Evolutionary conservation across 805 yeast species (phyloP).

Genomic region (Yamadazyma takamatsuzukensis): DNA sequence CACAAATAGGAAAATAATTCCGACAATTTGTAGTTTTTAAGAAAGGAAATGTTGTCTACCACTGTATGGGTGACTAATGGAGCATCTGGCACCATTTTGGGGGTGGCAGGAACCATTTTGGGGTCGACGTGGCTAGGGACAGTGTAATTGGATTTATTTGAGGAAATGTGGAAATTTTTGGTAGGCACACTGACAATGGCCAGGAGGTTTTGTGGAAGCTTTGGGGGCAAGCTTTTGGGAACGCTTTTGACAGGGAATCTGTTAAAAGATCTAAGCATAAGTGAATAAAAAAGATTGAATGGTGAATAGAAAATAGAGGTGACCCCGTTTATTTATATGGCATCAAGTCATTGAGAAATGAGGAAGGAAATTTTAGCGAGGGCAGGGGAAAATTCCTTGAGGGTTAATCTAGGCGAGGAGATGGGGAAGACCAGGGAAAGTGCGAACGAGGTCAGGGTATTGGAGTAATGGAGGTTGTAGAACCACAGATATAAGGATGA

Average conservation of each 20-base stretch:
- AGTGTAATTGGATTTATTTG: too few relatives aligned
- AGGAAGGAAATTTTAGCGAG: neutral
- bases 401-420: slow-evolving; percentile 6
- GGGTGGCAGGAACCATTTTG: neutral
- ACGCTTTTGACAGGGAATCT: neutral
- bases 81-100: slow-evolving; percentile 1
- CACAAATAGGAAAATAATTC: slow-evolving; percentile 63
- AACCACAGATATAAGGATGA: too few relatives aligned
- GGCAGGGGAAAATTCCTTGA: slow-evolving; percentile 1
- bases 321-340: slow-evolving; percentile 3
- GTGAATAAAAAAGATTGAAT: slow-evolving; percentile 1
- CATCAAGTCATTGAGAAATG: slow-evolving; percentile 1
- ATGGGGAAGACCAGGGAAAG: slow-evolving; percentile 1
- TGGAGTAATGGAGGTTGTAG: too few relatives aligned
- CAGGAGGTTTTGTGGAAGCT: slow-evolving; percentile 5
- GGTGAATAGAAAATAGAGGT: neutral
- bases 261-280: neutral
- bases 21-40: slow-evolving; percentile 48
- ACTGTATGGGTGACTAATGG: too few relatives aligned
- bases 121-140: neutral
- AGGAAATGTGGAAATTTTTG: neutral
- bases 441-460: too few relatives aligned
- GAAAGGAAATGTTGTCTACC: slow-evolving; percentile 25
- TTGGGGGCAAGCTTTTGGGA: neutral
- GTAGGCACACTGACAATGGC: slow-evolving; percentile 1